Evolutionary conservation across 495 filamentous ascomycete genomes (phyloP), one percentile per base, ranked within the genome.

Genomic region (Podospora conica): DNA sequence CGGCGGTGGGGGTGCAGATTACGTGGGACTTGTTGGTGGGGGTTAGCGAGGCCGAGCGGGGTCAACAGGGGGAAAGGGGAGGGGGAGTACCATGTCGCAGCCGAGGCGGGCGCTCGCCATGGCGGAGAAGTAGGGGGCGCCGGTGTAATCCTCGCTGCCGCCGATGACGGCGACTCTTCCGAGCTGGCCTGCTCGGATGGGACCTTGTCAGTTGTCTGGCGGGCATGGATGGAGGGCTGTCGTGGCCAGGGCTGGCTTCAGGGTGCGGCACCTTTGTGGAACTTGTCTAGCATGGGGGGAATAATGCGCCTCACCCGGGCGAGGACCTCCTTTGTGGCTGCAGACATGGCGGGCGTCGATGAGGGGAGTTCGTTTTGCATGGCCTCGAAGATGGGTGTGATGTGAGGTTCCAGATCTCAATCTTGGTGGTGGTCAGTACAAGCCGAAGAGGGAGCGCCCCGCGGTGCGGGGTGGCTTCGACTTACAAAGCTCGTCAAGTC

Each of bases 61-160:
- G n/a, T n/a, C n/a, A n/a, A 55, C 63, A 65, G 24, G 53, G 22
- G n/a, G 54, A 60, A 65, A 24, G 31, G 33, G 6, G 33, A 7
- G 33, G 31, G 22, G 65, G 70, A 78, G 21, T 81, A 91, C 90
- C 86, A 96, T 89, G 77, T 96, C 91, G 72, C 88, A 90, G 20
- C 91, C 91, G 74, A 98, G 78, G 73, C 89, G 83, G 58, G 96
- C 96, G 59, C 91, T 96, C 48, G 95, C 95, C 86, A 96, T 96
- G 56, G 95, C 93, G 27, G 94, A 97, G 77, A 98, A 98, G 79
- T 96, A 98, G 48, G 95, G 95, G 58, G 95, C 95, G 40, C 95
- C 95, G 10, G 95, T 96, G 74, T 98, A 98, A 79, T 98, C 96
- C 76, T 90, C 89, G 71, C 90, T 96, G 23, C 95, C 95, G 65